Evolutionary conservation across 768 basidiomycete genomes (phyloP), one percentile per base, ranked within the genome.

Genomic region (Sarcodon sp.): DNA sequence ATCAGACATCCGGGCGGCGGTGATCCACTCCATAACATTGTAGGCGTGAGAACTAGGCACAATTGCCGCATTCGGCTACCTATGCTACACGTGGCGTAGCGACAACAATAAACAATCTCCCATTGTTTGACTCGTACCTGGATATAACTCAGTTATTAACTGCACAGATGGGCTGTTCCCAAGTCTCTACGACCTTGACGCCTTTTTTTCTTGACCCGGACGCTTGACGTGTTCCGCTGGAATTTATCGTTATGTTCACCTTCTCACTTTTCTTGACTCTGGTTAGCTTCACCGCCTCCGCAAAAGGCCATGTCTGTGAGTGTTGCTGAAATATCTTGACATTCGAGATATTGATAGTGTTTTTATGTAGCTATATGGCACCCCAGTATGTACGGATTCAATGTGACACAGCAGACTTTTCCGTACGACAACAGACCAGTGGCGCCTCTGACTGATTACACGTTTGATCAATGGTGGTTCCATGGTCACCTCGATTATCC

Each of bases 341-440:
- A 13, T 38, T 18, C 3, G 13, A 13, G 37, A 5, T 13, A 13
- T 41, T 41, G 33, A 8, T 10, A 15, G 18, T 18, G 8, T 3
- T 45, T 33, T 13, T 43, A 13, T 35, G 32, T 39, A 75, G 77
- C 73, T n/a, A 53, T 76, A 12, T 80, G 63, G 61, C 69, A 75
- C 49, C 70, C 76, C 3, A 70, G 73, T 59, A 80, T 83, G 77
- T 81, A 55, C 50, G 81, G 82, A 1, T 83, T 78, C 67, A 81
- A 83, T 47, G 79, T 80, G n/a, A 80, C 79, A 1, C 50, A 54
- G 6, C 43, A 69, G 35, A 73, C 74, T 1, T 80, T 70, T 45
- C 39, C 64, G 4, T 79, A 80, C 59, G 81, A 83, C 55, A 83
- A 83, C 58, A 74, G 81, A 2, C 80, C 83, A 21, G 77, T 69